Base-by-base conservation (phyloP, 345 rosid species). In the Anastatica hierochuntica region DNA sequence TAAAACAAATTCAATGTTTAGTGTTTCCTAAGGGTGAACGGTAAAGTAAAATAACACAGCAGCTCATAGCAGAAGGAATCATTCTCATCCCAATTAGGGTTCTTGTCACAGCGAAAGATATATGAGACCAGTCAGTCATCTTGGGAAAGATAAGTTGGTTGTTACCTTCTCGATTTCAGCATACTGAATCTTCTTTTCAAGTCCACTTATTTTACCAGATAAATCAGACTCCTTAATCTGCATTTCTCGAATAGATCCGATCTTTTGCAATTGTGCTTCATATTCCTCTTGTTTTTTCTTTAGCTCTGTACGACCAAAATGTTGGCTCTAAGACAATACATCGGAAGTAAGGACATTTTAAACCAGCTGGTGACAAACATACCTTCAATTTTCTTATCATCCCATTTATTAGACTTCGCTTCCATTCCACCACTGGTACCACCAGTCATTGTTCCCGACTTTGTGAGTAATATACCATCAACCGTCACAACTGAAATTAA, bases 401-500 rank as follows among this genome's bases (percentile, higher is more conserved):
- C 96, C 97, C 98, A 88, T 64, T 92, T 79, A 48, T 78, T 92
- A 39, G 97, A 92, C 69, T 84, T 83, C 4, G 97, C 97, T 77
- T 92, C 98, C 94, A 92, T 88, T 64, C 96, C 96, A 59, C 98
- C 94, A 68, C 81, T 88, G 48, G 96, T 88, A 63, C 98, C 98
- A 72, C 98, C 98, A 71, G 97, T 92, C 98, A 92, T 92, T 65
- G 97, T 92, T 54, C 98, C 98, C 62, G 97, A 68, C 77, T 85
- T 92, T 24, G 98, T 77, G 29, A 92, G 96, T 36, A 92, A 67
- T 60, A 79, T 82, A 56, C 98, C 98, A 72, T 92, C 98, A 72
- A 81, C 80, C 55, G 95, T 92, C 44, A 92, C 98, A 79, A 88
- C 98, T 92, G 71, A 61, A 56, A 76, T 56, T 23, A 41, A 68